Evolutionary conservation across 257 asterid genomes (phyloP).

Genomic region (Jacaranda mimosifolia): DNA sequence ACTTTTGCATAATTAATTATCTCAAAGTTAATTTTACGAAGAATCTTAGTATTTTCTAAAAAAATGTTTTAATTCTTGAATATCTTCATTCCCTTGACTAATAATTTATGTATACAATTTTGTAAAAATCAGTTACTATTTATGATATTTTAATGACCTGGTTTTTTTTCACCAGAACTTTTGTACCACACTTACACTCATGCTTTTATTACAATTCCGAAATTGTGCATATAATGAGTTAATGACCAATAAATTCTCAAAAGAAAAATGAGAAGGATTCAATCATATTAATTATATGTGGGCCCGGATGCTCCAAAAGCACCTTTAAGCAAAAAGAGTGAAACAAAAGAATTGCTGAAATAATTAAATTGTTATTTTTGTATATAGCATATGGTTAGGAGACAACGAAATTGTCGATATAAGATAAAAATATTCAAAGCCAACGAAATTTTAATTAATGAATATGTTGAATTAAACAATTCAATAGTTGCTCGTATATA

Average conservation of each 20-base stretch:
- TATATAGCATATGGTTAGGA: no score
- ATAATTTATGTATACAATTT: neutral
- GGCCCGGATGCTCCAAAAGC: constrained; percentile 28
- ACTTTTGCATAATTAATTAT: no score
- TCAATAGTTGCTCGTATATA: no score
- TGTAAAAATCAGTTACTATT: neutral
- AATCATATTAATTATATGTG: constrained; percentile 30
- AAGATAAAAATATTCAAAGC: no score
- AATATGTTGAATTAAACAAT: no score
- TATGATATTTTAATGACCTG: constrained; percentile 5
- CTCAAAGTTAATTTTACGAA: no score
- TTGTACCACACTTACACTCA: constrained; percentile 36
- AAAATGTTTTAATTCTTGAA: neutral
- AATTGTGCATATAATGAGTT: constrained; percentile 40
- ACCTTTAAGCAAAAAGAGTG: neutral
- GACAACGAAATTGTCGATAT: no score
- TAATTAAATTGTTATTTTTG: neutral
- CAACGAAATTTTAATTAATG: no score
- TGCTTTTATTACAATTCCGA: constrained; percentile 46
- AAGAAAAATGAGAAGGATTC: constrained; percentile 41
- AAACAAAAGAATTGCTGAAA: neutral
- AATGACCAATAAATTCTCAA: constrained; percentile 46
- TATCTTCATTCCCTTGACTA: neutral
- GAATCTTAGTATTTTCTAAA: no score
- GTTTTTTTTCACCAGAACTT: constrained; percentile 32